Percentiles rank a stretch among this genome's conserved stretches.
Conservation (phyloP, 1,284 basidiomycete genomes). For the Phellopilus nigrolimitatus region DNA sequence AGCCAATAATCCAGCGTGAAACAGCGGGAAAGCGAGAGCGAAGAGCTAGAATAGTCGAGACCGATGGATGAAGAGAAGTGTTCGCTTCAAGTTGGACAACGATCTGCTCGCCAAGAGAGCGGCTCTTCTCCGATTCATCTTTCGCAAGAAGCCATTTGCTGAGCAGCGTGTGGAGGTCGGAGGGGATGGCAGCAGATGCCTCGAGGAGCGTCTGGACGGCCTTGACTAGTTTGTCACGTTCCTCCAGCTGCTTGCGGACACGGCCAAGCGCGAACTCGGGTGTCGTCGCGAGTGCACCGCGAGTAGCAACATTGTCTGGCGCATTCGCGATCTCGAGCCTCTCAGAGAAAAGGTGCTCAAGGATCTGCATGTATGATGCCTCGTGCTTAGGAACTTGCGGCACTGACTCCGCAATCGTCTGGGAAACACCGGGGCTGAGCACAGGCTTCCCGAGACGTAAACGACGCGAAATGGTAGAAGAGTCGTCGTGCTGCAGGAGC, state of each 20-base stretch:
- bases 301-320: constrained; percentile 56
- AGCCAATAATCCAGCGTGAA: constrained; percentile 95
- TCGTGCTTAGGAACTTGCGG: constrained; percentile 85
- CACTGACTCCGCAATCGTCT: constrained; percentile 20
- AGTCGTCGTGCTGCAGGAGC: constrained; percentile 41
- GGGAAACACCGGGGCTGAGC: neutral
- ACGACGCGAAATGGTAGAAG: constrained; percentile 35
- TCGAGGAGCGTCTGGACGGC: constrained; percentile 51
- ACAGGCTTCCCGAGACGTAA: constrained; percentile 39
- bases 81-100: constrained; percentile 48
- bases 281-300: constrained; percentile 73
- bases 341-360: constrained; percentile 78
- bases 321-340: constrained; percentile 85
- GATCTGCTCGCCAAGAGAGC: constrained; percentile 51
- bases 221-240: constrained; percentile 58
- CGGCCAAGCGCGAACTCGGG: constrained; percentile 95
- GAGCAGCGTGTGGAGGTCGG: constrained; percentile 66
- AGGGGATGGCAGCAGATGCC: constrained; percentile 41
- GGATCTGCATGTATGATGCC: constrained; percentile 85
- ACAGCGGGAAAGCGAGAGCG: constrained; percentile 58
- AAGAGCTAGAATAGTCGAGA: constrained; percentile 54
- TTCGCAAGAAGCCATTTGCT: constrained; percentile 76
- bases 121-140: constrained; percentile 55
- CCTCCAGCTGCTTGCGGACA: constrained; percentile 76
- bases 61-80: constrained; percentile 37